Conservation (phyloP, 2,329 filamentous ascomycete species). For the Cytospora schulzeri region DNA sequence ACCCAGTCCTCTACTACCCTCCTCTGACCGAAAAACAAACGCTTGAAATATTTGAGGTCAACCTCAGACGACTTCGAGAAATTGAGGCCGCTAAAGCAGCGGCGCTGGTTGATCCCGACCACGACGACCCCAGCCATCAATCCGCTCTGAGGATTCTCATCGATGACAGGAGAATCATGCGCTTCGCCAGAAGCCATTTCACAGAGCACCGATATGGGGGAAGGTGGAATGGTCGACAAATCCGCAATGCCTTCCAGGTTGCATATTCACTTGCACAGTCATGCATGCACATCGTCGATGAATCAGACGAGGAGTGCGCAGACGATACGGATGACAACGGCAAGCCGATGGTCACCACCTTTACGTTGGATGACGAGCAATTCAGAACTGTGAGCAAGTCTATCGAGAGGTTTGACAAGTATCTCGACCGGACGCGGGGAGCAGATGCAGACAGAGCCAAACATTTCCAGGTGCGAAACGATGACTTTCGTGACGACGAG, state of each 20-base stretch:
- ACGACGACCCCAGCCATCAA: neutral
- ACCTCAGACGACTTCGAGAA: slow-evolving; percentile 29
- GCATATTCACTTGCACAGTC: slow-evolving; percentile 24
- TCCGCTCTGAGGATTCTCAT: neutral
- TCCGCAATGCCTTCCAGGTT: slow-evolving; percentile 21
- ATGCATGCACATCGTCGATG: neutral
- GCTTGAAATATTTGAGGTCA: slow-evolving; percentile 35
- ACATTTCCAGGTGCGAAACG: neutral
- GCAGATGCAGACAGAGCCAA: slow-evolving; percentile 8
- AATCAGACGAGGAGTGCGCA: neutral
- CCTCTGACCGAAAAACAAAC: slow-evolving; percentile 31
- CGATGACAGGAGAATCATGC: slow-evolving; percentile 1
- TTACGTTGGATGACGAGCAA: neutral
- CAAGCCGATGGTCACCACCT: no score
- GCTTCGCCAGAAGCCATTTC: neutral
- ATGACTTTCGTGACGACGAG: neutral
- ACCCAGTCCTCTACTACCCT: slow-evolving; percentile 37
- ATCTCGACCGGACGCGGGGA: slow-evolving; percentile 14
- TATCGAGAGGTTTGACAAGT: slow-evolving; percentile 16
- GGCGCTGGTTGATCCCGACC: neutral
- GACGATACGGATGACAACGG: neutral
- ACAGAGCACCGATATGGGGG: neutral
- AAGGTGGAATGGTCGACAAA: slow-evolving; percentile 22
- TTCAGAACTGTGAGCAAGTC: slow-evolving; percentile 12
- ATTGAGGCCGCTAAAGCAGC: slow-evolving; percentile 4